Base-by-base conservation (phyloP, 164 flowering plant species). In the Dillenia turbinata region DNA sequence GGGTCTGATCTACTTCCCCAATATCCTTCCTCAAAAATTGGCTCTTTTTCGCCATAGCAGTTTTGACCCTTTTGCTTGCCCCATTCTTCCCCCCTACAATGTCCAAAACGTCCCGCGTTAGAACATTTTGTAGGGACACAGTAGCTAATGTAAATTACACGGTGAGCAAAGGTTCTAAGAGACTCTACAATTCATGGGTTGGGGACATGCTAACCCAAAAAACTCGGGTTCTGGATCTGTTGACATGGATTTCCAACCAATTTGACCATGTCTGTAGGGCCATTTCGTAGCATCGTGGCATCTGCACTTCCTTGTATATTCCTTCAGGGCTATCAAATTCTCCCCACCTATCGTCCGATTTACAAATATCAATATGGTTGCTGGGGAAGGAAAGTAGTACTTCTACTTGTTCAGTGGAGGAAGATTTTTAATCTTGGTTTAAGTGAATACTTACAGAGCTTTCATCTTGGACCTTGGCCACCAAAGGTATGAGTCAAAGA, bases 401-500 rank as follows among this genome's bases (percentile, higher is more conserved):
- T 26, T 26, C 40, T 1, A 26, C 40, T 33, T 33, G 7, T 33
- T 33, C 40, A 33, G 40, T 33, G 40, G 40, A 33, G 6, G 40
- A 56, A 43, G 40, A 33, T 33, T 33, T 33, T 33, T 33, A 4
- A 33, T 33, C 40, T 33, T 33, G 40, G 5, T 33, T 33, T 33
- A 33, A 33, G 40, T 33, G 33, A 11, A 24, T 58, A 73, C 89
- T 78, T 65, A 84, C 84, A 81, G 17, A n/a, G 78, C 71, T 44
- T 80, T 83, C 86, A 91, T 89, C 46, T 66, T 44, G 51, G 81
- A 65, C 24, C 83, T 72, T 75, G 69, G 73, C 98, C 98, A 92
- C 98, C 98, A 90, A 1, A 83, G 73, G 16, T 80, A 92, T 16
- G 93, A 66, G 56, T 90, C 76, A 62, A 92, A 92, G 12, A 90